Evolutionary conservation across 768 basidiomycete genomes (phyloP).

Genomic region (Lactarius indigo): DNA sequence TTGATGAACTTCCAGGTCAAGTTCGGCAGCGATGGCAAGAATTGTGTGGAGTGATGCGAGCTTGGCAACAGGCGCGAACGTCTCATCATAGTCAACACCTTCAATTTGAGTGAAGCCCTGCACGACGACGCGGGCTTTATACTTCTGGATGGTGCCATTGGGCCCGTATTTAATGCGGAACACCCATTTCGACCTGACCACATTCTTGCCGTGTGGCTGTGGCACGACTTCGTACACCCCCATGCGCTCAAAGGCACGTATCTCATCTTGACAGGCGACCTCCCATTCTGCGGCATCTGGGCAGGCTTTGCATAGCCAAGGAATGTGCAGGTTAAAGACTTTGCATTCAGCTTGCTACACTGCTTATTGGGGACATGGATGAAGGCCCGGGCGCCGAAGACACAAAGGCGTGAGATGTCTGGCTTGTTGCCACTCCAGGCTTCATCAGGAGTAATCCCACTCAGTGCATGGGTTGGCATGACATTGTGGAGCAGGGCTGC

Average conservation of each 20-base stretch:
- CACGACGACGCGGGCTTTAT: no score
- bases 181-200: neutral
- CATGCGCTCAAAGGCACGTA: neutral
- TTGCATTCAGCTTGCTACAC: slow-evolving; percentile 13
- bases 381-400: slow-evolving; percentile 20
- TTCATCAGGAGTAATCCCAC: slow-evolving; percentile 23
- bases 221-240: neutral
- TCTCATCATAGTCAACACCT: no score
- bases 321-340: slow-evolving; percentile 15
- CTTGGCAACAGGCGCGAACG: no score
- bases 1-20: no score
- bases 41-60: no score
- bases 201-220: neutral
- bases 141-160: no score
- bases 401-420: slow-evolving; percentile 3
- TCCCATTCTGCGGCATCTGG: slow-evolving; percentile 1
- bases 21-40: no score
- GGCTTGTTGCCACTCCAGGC: slow-evolving; percentile 23
- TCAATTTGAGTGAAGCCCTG: no score
- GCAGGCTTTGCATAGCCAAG: slow-evolving; percentile 19
- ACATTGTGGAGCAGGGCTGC: slow-evolving; percentile 23
- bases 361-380: slow-evolving; percentile 11
- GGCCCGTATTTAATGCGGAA: no score
- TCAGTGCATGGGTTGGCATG: slow-evolving; percentile 17
- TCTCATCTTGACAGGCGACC: neutral